These are phyloP conservation scores for Psilocybe cyanescens DNA, from an alignment of 768 basidiomycete species.

Conservation along the genomic window DNA sequence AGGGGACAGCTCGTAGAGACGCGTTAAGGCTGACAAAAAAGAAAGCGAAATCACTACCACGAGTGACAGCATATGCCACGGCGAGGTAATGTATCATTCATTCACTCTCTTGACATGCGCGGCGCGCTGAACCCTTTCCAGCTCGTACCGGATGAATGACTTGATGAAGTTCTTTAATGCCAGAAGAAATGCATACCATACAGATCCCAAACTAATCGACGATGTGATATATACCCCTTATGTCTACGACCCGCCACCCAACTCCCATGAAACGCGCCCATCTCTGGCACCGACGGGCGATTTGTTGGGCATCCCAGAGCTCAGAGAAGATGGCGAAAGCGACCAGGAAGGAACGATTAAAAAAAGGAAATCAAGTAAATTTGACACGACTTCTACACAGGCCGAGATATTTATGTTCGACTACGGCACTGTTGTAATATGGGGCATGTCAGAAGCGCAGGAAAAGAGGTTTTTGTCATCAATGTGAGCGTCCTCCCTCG, in stretches of 20 bases:
- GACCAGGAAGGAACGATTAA: conserved; percentile 33
- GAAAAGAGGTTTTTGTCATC: conserved; percentile 91
- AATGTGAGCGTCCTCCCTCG: conserved; percentile 58
- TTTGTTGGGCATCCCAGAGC: conserved; percentile 77
- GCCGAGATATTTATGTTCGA: conserved; percentile 94
- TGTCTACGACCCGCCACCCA: conserved; percentile 62
- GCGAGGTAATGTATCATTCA: conserved; percentile 62
- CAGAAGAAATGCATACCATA: conserved; percentile 79
- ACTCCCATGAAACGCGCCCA: conserved; percentile 31
- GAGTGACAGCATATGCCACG: conserved; percentile 97
- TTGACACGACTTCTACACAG: conserved; percentile 64
- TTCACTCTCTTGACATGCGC: conserved; percentile 1
- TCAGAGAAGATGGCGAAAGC: conserved; percentile 44
- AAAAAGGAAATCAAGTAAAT: conserved; percentile 66
- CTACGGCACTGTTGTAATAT: conserved; percentile 95
- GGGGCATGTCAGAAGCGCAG: conserved; percentile 96
- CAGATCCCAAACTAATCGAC: conserved; percentile 87
- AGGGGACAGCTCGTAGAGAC: conserved; percentile 91
- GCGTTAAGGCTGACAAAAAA: conserved; percentile 91
- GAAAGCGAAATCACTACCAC: conserved; percentile 88
- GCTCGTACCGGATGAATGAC: conserved; percentile 88
- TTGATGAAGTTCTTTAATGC: conserved; percentile 91
- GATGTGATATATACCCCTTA: conserved; percentile 96
- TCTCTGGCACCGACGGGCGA: conserved; percentile 59
- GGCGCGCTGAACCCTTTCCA: conserved; percentile 30